Evolutionary conservation across 2,329 filamentous ascomycete genomes (phyloP).

Genomic region (Clarireedia monteithiana): DNA sequence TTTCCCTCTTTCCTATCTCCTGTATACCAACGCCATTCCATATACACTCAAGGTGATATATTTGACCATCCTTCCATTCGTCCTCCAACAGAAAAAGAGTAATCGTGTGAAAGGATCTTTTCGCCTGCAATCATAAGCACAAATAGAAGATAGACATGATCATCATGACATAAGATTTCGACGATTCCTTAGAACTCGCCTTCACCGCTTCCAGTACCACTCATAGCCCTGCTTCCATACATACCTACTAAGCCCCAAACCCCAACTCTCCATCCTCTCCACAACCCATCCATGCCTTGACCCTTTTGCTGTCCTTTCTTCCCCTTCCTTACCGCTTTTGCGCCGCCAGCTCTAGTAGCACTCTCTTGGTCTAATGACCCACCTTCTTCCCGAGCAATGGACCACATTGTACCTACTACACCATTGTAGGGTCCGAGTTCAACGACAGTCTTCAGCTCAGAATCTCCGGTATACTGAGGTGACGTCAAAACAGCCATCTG

Average conservation of each 20-base stretch:
- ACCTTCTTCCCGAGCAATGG: conserved; percentile 79
- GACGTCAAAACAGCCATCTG: conserved; percentile 63
- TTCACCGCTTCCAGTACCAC: conserved; percentile 21
- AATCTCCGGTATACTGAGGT: conserved; percentile 7
- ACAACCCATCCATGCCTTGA: conserved; percentile 47
- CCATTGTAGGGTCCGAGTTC: conserved; percentile 74
- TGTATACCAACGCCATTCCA: neutral
- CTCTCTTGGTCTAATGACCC: conserved; percentile 36
- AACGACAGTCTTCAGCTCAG: conserved; percentile 56
- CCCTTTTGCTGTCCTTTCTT: conserved; percentile 31
- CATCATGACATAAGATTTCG: neutral
- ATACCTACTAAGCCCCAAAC: conserved; percentile 49
- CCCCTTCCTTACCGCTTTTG: conserved; percentile 9
- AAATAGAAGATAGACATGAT: conserved; percentile 1
- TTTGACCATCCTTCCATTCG: neutral
- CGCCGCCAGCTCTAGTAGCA: neutral
- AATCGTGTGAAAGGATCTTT: neutral
- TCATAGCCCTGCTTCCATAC: conserved; percentile 36
- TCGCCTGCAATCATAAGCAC: neutral
- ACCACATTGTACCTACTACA: conserved; percentile 86
- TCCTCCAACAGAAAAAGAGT: neutral
- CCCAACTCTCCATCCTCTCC: conserved; percentile 50
- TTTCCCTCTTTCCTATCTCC: neutral
- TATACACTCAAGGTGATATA: neutral
- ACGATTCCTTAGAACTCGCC: conserved; percentile 23